Evolutionary conservation across 2,329 filamentous ascomycete genomes (phyloP).

Genomic region (Alternaria longipes): DNA sequence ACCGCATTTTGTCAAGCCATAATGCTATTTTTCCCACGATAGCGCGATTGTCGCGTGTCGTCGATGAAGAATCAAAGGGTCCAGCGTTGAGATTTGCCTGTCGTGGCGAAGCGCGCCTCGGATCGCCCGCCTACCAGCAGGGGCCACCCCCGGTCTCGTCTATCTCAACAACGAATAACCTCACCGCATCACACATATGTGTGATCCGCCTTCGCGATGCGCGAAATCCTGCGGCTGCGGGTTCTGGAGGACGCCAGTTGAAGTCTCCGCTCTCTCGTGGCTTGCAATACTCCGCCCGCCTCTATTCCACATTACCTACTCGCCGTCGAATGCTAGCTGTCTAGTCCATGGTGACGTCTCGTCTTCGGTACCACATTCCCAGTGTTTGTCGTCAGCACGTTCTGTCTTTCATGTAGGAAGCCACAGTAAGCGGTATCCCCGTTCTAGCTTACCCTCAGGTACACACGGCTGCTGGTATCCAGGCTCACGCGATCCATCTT

Average conservation of each 20-base stretch:
- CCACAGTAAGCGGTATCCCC: conserved; percentile 19
- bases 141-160: conserved; percentile 20
- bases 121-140: conserved; percentile 27
- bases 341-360: conserved; percentile 23
- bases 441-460: conserved; percentile 12
- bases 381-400: conserved; percentile 21
- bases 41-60: conserved; percentile 35
- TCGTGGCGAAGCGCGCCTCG: conserved; percentile 28
- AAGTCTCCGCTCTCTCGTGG: conserved; percentile 26
- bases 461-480: conserved; percentile 5
- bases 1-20: conserved; percentile 8
- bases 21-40: conserved; percentile 11
- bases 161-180: conserved; percentile 31
- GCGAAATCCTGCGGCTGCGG: conserved; percentile 24
- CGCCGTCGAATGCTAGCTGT: conserved; percentile 6
- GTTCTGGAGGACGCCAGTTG: conserved; percentile 21
- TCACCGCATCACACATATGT: conserved; percentile 25
- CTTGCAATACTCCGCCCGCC: conserved; percentile 20
- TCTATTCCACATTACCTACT: conserved; percentile 6
- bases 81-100: conserved; percentile 21
- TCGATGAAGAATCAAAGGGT: conserved; percentile 16
- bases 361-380: conserved; percentile 24
- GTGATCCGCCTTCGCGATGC: conserved; percentile 24
- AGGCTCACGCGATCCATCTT: conserved; percentile 12
- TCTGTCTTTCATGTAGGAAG: conserved; percentile 14